phyloP scores from a whole-genome alignment of 2,329 filamentous ascomycete genomes.

The Geosmithia putterillii region DNA sequence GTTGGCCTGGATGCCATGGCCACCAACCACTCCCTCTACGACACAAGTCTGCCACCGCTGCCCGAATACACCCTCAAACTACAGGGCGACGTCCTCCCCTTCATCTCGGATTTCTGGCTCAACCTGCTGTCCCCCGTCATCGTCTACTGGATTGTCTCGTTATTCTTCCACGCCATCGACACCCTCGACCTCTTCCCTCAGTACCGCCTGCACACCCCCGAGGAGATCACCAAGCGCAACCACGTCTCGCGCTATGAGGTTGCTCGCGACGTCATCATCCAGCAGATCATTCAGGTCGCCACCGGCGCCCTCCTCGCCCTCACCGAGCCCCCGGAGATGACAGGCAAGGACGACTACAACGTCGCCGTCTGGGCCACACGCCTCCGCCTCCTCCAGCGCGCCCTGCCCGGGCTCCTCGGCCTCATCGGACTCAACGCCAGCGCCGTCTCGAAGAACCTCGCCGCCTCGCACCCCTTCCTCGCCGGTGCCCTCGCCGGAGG shows the following conservation, averaged over 20 bases:
- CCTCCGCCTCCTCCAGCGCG: constrained; percentile 65
- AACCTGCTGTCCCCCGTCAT: constrained; percentile 64
- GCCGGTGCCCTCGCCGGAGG: constrained; percentile 71
- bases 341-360: constrained; percentile 73
- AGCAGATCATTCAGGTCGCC: constrained; percentile 78
- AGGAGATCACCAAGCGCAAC: constrained; percentile 79
- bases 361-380: constrained; percentile 82
- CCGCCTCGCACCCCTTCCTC: constrained; percentile 57
- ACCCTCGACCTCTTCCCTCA: constrained; percentile 74
- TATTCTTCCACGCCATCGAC: constrained; percentile 82
- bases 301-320: constrained; percentile 56
- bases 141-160: constrained; percentile 79
- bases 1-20: constrained; percentile 17
- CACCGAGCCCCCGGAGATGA: constrained; percentile 61
- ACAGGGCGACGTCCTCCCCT: constrained; percentile 59
- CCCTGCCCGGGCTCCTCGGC: constrained; percentile 60
- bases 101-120: constrained; percentile 71
- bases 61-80: constrained; percentile 66
- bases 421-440: constrained; percentile 65
- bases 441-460: constrained; percentile 63
- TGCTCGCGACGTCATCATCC: constrained; percentile 78
- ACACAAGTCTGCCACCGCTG: constrained; percentile 60
- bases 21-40: constrained; percentile 41
- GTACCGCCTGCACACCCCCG: constrained; percentile 90
- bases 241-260: constrained; percentile 77